A percentile compares a stretch with the other conserved stretches of the same genome.
These are phyloP conservation scores for Olyra latifolia DNA, from an alignment of 176 grass and related monocot species.

Conservation along the genomic window DNA sequence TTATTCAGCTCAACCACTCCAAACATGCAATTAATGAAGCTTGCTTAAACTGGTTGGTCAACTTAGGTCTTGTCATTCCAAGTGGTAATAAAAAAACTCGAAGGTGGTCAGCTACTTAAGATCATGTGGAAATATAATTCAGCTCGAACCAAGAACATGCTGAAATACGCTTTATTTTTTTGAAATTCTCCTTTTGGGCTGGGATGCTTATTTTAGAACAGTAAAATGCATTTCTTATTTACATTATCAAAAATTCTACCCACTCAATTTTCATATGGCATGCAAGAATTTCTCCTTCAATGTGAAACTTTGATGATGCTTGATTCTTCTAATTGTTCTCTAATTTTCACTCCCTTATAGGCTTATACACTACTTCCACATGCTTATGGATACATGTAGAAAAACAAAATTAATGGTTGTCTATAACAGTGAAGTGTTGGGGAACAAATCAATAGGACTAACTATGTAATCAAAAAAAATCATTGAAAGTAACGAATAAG, in stretches of 20 bases:
- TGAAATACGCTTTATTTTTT: slow-evolving; percentile 4
- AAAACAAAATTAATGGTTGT: not conserved
- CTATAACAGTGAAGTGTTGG: not conserved
- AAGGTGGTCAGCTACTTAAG: not conserved
- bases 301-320: not conserved
- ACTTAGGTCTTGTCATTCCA: slow-evolving; percentile 6
- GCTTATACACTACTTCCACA: not conserved
- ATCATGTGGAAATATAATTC: not conserved
- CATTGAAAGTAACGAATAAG: slow-evolving; percentile 16
- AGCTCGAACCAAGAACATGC: not conserved
- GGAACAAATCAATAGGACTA: not conserved
- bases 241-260: not conserved
- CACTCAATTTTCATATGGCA: not conserved
- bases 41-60: not conserved
- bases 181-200: not conserved
- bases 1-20: too few relatives aligned
- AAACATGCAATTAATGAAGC: too few relatives aligned
- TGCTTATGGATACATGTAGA: not conserved
- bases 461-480: slow-evolving; percentile 16
- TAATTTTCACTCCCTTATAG: not conserved
- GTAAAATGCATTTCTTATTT: slow-evolving; percentile 15
- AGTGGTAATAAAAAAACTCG: slow-evolving; percentile 9
- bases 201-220: slow-evolving; percentile 8
- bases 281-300: not conserved
- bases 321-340: not conserved